Evolutionary conservation across 495 filamentous ascomycete species (phyloP).

Genomic region (Schizothecium vesticola): DNA sequence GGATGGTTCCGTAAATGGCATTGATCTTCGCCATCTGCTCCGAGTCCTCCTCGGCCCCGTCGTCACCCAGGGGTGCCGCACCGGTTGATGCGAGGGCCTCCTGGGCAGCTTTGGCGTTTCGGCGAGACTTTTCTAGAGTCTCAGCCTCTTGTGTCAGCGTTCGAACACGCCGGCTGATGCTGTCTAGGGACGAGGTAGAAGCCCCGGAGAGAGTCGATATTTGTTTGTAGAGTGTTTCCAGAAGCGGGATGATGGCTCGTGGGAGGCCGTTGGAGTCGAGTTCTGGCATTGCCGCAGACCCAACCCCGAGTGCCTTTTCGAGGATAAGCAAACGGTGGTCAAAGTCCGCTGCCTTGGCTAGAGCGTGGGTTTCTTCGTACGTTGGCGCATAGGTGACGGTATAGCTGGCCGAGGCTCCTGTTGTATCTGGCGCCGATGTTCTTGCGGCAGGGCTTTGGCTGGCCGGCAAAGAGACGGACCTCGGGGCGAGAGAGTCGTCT

Average conservation of each 20-base stretch:
- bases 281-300: constrained; percentile 59
- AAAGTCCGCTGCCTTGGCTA: constrained; percentile 81
- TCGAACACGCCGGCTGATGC: constrained; percentile 64
- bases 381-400: constrained; percentile 51
- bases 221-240: constrained; percentile 72
- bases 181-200: constrained; percentile 64
- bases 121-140: constrained; percentile 64
- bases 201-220: constrained; percentile 59
- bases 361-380: constrained; percentile 57
- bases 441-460: constrained; percentile 7
- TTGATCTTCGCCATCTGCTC: constrained; percentile 83
- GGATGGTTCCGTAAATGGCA: constrained; percentile 81
- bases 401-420: constrained; percentile 36
- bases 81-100: constrained; percentile 50
- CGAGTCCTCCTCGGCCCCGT: constrained; percentile 37
- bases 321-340: constrained; percentile 72
- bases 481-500: constrained; percentile 24
- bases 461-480: constrained; percentile 24
- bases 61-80: constrained; percentile 31
- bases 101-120: constrained; percentile 62
- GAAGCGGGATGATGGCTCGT: constrained; percentile 68
- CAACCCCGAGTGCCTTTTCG: constrained; percentile 77
- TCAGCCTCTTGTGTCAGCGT: constrained; percentile 77
- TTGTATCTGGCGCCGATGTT: neutral
- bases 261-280: constrained; percentile 50